Evolutionary conservation across 2,329 filamentous ascomycete genomes (phyloP).

Genomic region (Aspergillus pseudoviridinutans): DNA sequence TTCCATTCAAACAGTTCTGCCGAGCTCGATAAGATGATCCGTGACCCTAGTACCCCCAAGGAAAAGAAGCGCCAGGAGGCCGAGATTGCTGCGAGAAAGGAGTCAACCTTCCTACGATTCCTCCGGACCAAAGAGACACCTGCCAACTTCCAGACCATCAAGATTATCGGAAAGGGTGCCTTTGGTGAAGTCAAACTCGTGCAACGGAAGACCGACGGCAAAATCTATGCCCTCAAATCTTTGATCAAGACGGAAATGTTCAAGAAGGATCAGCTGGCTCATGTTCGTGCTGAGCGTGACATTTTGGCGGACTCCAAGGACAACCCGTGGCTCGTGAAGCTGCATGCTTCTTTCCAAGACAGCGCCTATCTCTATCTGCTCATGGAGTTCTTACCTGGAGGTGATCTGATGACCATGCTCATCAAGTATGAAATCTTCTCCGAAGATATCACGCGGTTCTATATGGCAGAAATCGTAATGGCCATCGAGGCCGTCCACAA

Average conservation of each 20-base stretch:
- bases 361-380: slow-evolving; percentile 95
- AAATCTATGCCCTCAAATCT: slow-evolving; percentile 97
- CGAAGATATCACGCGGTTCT: slow-evolving; percentile 97
- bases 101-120: slow-evolving; percentile 91
- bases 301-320: slow-evolving; percentile 94
- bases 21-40: slow-evolving; percentile 82
- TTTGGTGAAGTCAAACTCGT: slow-evolving; percentile 98
- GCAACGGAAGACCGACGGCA: slow-evolving; percentile 91
- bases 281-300: slow-evolving; percentile 95
- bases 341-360: slow-evolving; percentile 98
- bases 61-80: slow-evolving; percentile 79
- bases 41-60: slow-evolving; percentile 69
- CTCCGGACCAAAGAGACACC: slow-evolving; percentile 88
- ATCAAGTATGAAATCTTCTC: slow-evolving; percentile 99
- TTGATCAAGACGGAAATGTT: slow-evolving; percentile 99
- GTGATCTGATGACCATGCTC: slow-evolving; percentile 99
- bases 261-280: slow-evolving; percentile 96
- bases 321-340: slow-evolving; percentile 98
- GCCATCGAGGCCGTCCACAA: slow-evolving; percentile 99
- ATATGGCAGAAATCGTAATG: slow-evolving; percentile 96
- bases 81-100: slow-evolving; percentile 78
- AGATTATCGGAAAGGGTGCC: slow-evolving; percentile 98
- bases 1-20: slow-evolving; percentile 62
- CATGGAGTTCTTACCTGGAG: slow-evolving; percentile 98
- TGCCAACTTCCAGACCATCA: slow-evolving; percentile 91